Conservation (phyloP, 345 rosid genomes). For the Brassica nigra region DNA sequence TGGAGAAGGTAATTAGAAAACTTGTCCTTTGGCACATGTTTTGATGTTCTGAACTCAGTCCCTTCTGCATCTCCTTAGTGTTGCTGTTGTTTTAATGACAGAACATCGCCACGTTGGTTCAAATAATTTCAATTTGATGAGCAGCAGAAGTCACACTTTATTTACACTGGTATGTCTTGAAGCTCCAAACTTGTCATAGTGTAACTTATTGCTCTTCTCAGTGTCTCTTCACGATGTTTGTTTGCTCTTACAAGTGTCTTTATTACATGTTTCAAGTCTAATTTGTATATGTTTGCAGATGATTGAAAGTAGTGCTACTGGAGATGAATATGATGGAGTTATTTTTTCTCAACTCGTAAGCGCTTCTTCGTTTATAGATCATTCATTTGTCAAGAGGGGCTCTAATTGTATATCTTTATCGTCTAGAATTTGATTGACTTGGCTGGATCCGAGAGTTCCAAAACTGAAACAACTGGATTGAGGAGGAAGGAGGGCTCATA, state of each 20-base stretch:
- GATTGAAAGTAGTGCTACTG: slow-evolving; percentile 94
- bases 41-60: background rate
- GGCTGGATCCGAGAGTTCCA: slow-evolving; percentile 99
- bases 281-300: slow-evolving; percentile 56
- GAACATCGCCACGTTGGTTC: slow-evolving; percentile 99
- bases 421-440: slow-evolving; percentile 94
- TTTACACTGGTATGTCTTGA: slow-evolving; percentile 77
- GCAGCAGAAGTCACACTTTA: slow-evolving; percentile 99
- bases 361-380: slow-evolving; percentile 20
- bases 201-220: slow-evolving; percentile 7
- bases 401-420: slow-evolving; percentile 22
- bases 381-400: slow-evolving; percentile 6
- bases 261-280: slow-evolving; percentile 5
- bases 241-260: slow-evolving; percentile 13
- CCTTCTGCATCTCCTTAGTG: slow-evolving; percentile 16
- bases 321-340: slow-evolving; percentile 98
- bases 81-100: slow-evolving; percentile 45
- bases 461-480: slow-evolving; percentile 97
- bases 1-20: slow-evolving; percentile 75
- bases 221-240: slow-evolving; percentile 5
- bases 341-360: slow-evolving; percentile 97
- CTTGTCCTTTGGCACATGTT: slow-evolving; percentile 1
- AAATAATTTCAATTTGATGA: slow-evolving; percentile 91
- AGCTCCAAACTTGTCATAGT: slow-evolving; percentile 13
- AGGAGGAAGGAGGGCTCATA: slow-evolving; percentile 99